Evolutionary conservation across 2,329 filamentous ascomycete species (phyloP), one percentile per base, ranked within the genome.

Genomic region (Graphilbum ipis-grandicollis): DNA sequence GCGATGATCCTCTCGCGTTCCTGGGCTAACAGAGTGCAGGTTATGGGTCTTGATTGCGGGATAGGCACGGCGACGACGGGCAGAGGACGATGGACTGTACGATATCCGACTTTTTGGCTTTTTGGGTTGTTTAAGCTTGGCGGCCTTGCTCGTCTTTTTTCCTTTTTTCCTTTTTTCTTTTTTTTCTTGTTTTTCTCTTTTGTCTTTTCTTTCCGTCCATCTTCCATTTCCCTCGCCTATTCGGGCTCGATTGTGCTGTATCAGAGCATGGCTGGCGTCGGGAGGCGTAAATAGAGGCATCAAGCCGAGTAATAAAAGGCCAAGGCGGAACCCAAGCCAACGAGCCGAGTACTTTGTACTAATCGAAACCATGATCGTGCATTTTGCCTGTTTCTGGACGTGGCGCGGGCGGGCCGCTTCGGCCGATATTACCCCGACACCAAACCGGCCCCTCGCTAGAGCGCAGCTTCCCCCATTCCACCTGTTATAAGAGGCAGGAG

Each of bases 21-120:
- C 21, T 23, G 6, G 21, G 28, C 43, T 47, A 26, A 41, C 39
- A 23, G 21, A 10, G 10, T 4, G 10, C 55, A 65, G 67, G 35
- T 62, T 80, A 41, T 80, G 75, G 75, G 75, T 80, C 35, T 62
- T 80, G 46, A 71, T 80, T 43, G 66, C 68, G 34, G 68, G 68
- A 36, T 71, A 50, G 48, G 29, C 6, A 7, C 34, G 13, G 14
- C 12, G 29, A 21, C 23, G 5, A 15, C 13, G n/a, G n/a, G n/a
- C n/a, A n/a, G n/a, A n/a, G n/a, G n/a, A n/a, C n/a, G n/a, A n/a
- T n/a, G n/a, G n/a, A n/a, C n/a, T n/a, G n/a, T n/a, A n/a, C n/a
- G n/a, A n/a, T n/a, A n/a, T 30, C 35, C 40, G 33, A 33, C 46
- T 35, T 48, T 46, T 23, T 46, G 46, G 48, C 42, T 33, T 35